A percentile compares a stretch with the other conserved stretches of the same genome.
Evolutionary conservation across 495 filamentous ascomycete genomes (phyloP).

Genomic region (Talaromyces trachyspermus): DNA sequence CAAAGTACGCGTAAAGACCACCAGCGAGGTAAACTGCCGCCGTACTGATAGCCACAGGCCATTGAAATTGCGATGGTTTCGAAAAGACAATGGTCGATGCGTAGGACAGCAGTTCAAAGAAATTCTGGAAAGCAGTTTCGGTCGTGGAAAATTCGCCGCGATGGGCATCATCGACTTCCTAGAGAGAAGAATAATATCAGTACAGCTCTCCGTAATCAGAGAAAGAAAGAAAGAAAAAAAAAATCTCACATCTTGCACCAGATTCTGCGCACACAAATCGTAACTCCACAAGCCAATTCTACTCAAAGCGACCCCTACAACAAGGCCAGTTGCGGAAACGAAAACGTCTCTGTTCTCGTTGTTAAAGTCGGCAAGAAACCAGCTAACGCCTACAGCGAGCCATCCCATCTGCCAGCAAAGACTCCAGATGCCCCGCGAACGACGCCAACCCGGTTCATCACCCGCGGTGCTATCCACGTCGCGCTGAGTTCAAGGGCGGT

Average conservation of each 20-base stretch:
- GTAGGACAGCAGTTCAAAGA: slow-evolving; percentile 59
- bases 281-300: slow-evolving; percentile 62
- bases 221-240: slow-evolving; percentile 1
- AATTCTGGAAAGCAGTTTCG: slow-evolving; percentile 55
- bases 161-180: slow-evolving; percentile 19
- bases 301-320: slow-evolving; percentile 47
- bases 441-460: slow-evolving; percentile 49
- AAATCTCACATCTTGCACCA: slow-evolving; percentile 54
- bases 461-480: slow-evolving; percentile 40
- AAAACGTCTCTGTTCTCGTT: slow-evolving; percentile 9
- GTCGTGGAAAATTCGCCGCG: slow-evolving; percentile 55
- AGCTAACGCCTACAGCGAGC: slow-evolving; percentile 35
- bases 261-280: slow-evolving; percentile 56
- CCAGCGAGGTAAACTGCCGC: slow-evolving; percentile 43
- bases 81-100: slow-evolving; percentile 53
- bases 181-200: slow-evolving; percentile 19
- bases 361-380: slow-evolving; percentile 11
- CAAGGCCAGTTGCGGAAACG: slow-evolving; percentile 38
- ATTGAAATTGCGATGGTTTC: slow-evolving; percentile 50
- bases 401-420: slow-evolving; percentile 53
- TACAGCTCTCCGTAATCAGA: not conserved
- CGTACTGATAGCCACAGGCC: slow-evolving; percentile 50
- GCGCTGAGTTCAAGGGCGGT: slow-evolving; percentile 44
- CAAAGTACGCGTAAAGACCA: slow-evolving; percentile 46
- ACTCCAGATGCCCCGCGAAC: slow-evolving; percentile 58